Percentiles rank a stretch among this genome's conserved stretches.
Evolutionary conservation across 1,284 basidiomycete species (phyloP).

Genomic region (Hymenochaete sp.): DNA sequence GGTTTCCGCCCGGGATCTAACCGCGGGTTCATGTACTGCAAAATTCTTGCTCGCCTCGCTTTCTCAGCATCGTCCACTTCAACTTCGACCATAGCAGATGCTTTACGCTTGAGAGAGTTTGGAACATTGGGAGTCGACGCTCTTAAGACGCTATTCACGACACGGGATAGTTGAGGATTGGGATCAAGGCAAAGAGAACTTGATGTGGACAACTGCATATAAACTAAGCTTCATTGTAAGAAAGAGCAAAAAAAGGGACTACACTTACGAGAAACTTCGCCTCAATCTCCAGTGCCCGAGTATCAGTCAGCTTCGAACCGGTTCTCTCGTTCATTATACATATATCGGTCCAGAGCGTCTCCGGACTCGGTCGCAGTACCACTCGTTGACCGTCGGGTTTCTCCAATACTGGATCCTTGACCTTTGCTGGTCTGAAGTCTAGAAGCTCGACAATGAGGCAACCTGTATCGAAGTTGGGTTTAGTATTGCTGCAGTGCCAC

Average conservation of each 20-base stretch:
- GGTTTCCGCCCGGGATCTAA: conserved; percentile 28
- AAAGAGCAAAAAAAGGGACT: neutral
- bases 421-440: conserved; percentile 55
- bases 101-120: conserved; percentile 69
- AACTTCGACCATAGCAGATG: conserved; percentile 45
- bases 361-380: conserved; percentile 63
- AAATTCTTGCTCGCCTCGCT: conserved; percentile 58
- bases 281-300: conserved; percentile 61
- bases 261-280: conserved; percentile 56
- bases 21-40: conserved; percentile 67
- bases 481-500: neutral
- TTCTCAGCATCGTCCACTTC: conserved; percentile 68
- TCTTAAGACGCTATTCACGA: conserved; percentile 61
- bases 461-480: conserved; percentile 33
- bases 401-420: conserved; percentile 43
- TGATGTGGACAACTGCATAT: conserved; percentile 54
- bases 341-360: conserved; percentile 69
- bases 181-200: conserved; percentile 69
- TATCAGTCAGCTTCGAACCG: conserved; percentile 54
- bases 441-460: conserved; percentile 74
- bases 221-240: conserved; percentile 7
- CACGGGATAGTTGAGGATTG: conserved; percentile 60
- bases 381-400: conserved; percentile 57
- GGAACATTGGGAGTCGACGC: conserved; percentile 62
- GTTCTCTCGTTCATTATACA: conserved; percentile 53